A percentile compares a stretch with the other conserved stretches of the same genome.
Evolutionary conservation across 139 green algal species (phyloP).

Genomic region (Deuterostichococcus epilithicus): DNA sequence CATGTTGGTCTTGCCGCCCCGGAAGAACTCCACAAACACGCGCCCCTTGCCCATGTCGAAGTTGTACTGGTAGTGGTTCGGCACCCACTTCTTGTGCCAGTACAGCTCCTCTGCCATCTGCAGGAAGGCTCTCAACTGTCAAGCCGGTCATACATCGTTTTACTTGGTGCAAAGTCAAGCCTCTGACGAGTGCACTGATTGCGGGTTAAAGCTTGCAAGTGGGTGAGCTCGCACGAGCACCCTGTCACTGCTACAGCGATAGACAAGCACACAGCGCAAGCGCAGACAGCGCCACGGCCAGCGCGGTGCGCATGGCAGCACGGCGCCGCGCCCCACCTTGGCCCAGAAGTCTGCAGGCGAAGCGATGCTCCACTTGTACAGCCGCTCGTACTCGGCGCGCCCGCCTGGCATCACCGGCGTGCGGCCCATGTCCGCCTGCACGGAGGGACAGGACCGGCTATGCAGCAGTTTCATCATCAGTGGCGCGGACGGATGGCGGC

Average conservation of each 20-base stretch:
- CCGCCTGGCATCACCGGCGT: no score
- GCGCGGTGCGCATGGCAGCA: not conserved
- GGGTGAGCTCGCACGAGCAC: not conserved
- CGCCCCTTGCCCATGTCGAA: conserved; percentile 58
- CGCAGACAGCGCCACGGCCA: not conserved
- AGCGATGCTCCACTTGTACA: conserved; percentile 82
- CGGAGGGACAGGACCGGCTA: no score
- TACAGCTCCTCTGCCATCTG: not conserved
- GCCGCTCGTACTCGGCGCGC: conserved; percentile 65
- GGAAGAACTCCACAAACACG: conserved; percentile 63
- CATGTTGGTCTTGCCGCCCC: conserved; percentile 67
- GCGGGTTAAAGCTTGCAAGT: not conserved
- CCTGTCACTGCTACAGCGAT: not conserved
- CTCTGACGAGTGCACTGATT: not conserved
- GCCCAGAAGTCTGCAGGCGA: conserved; percentile 93
- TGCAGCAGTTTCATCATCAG: no score
- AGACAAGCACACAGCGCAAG: not conserved
- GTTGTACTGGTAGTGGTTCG: conserved; percentile 40
- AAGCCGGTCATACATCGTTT: not conserved
- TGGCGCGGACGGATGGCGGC: no score
- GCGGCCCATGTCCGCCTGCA: no score
- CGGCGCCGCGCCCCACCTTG: conserved; percentile 36
- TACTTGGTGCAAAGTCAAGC: not conserved
- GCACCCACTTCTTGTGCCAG: conserved; percentile 10
- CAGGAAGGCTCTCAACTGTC: not conserved